Base-by-base conservation (phyloP, 225 moss, liverwort and hornwort species). In the Sphagnum tenellum region DNA sequence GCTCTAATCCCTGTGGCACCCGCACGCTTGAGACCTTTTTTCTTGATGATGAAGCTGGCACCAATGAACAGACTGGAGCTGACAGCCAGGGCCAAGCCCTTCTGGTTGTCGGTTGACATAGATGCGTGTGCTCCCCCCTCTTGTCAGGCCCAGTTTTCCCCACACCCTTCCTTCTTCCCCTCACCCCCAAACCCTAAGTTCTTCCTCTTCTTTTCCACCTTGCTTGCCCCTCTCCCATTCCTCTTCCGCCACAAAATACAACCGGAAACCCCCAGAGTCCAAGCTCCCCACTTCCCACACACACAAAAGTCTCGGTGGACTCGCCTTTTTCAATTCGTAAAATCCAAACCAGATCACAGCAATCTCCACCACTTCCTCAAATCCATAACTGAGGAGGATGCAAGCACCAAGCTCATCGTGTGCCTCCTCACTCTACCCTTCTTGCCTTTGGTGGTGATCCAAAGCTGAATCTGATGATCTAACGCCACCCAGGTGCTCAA, bases 21-120 rank as follows among this genome's bases (percentile, higher is more conserved):
- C 5, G 95, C 95, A 14, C 89, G 83, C 81, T 95, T 95, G 66
- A 95, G 79, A 2, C 95, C 95, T 67, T 95, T 95, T 70, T 95
- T 95, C 81, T 95, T 95, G n/a, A 95, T 75, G 51, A 95, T 95
- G 55, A 95, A 95, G 74, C 95, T 95, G 64, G 89, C 92, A 45
- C 95, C 95, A 57, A 95, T 95, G 79, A 95, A 95, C 77, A 95
- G 84, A 82, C 95, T 95, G 63, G 95, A 95, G 75, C 86, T 82
- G 75, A 95, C 86, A 70, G 95, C 95, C 79, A 95, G 84, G 61
- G 89, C 95, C 84, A 95, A 76, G 81, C 95, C 95, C 78, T 86
- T 89, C 73, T 95, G 81, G 68, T 95, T 95, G 62, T 90, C 90
- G 69, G 78, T 65, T 79, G 90, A 88, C 94, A 94, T 94, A 73